Evolutionary conservation across 1,284 basidiomycete species (phyloP).

Genomic region (Moesziomyces sp.): DNA sequence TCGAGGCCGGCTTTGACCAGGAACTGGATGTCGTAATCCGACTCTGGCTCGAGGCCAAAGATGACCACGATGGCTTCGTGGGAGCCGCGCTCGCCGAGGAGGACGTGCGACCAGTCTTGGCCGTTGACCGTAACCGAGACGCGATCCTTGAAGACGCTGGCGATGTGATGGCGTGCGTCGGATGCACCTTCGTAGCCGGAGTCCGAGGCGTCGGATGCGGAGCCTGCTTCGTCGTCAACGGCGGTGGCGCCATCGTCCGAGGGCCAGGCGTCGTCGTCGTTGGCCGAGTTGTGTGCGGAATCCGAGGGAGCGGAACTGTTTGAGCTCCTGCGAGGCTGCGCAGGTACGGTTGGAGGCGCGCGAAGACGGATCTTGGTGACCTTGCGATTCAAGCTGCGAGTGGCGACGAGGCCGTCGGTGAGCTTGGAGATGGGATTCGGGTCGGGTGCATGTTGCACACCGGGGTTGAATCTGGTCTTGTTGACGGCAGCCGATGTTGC

Average conservation of each 20-base stretch:
- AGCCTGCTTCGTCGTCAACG: slow-evolving; percentile 46
- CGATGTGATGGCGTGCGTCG: slow-evolving; percentile 26
- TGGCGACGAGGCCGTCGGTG: slow-evolving; percentile 51
- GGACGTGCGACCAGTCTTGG: slow-evolving; percentile 54
- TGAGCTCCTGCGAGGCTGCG: slow-evolving; percentile 37
- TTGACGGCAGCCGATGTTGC: slow-evolving; percentile 25
- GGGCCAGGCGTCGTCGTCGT: slow-evolving; percentile 50
- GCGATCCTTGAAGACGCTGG: slow-evolving; percentile 48
- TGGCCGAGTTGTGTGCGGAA: slow-evolving; percentile 31
- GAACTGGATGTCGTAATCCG: slow-evolving; percentile 55
- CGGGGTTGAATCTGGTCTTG: slow-evolving; percentile 12
- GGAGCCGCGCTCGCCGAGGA: slow-evolving; percentile 52
- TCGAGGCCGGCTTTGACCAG: slow-evolving; percentile 46
- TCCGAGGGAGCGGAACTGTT: slow-evolving; percentile 40
- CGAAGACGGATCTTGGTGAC: slow-evolving; percentile 52
- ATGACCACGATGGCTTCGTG: slow-evolving; percentile 63
- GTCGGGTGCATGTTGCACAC: slow-evolving; percentile 8
- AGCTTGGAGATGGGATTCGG: slow-evolving; percentile 35
- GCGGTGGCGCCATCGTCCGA: slow-evolving; percentile 53
- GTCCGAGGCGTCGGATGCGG: slow-evolving; percentile 50
- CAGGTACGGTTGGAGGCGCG: slow-evolving; percentile 29
- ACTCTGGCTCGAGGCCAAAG: slow-evolving; percentile 55
- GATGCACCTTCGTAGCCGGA: slow-evolving; percentile 34
- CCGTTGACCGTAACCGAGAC: slow-evolving; percentile 57
- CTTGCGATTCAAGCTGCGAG: slow-evolving; percentile 50